Conservation (phyloP, 371 early-diverging fungal species). For the Mucor plumbeus region DNA sequence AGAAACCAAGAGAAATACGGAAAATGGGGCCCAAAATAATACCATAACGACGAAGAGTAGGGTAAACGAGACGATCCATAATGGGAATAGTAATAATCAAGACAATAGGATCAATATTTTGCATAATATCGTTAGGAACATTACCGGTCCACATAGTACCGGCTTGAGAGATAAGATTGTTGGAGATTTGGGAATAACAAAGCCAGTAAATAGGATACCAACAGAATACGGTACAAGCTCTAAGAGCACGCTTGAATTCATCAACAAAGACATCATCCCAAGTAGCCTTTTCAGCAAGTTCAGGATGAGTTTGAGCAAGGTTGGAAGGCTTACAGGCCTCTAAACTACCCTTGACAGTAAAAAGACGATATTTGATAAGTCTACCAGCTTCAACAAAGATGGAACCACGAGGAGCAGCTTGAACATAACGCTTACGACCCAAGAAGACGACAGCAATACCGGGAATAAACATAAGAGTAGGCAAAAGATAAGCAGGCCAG, state of each 20-base stretch:
- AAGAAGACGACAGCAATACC: constrained; percentile 64
- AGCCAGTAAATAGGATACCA: constrained; percentile 84
- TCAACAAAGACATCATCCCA: constrained; percentile 80
- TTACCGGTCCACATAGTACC: constrained; percentile 72
- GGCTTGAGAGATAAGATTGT: constrained; percentile 77
- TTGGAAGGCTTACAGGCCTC: constrained; percentile 49
- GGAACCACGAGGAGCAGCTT: constrained; percentile 66
- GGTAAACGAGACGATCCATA: constrained; percentile 74
- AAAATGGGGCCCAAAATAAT: constrained; percentile 70
- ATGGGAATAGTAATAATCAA: constrained; percentile 75
- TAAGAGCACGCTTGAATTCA: constrained; percentile 66
- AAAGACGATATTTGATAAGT: constrained; percentile 25
- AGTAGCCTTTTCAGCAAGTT: constrained; percentile 35
- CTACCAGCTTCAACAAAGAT: constrained; percentile 51
- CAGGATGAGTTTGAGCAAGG: constrained; percentile 40
- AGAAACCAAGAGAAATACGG: constrained; percentile 78
- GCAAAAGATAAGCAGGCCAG: constrained; percentile 74
- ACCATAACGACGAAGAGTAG: constrained; percentile 65
- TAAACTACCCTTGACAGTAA: constrained; percentile 38
- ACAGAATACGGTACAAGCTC: constrained; percentile 74
- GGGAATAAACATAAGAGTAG: constrained; percentile 71
- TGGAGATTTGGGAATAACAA: constrained; percentile 75
- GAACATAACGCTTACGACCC: constrained; percentile 65
- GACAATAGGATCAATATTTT: constrained; percentile 67
- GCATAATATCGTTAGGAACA: constrained; percentile 69